These are phyloP conservation scores for Martiniozyma asiatica DNA, from an alignment of 1,139 yeast species.

Conservation along the genomic window DNA sequence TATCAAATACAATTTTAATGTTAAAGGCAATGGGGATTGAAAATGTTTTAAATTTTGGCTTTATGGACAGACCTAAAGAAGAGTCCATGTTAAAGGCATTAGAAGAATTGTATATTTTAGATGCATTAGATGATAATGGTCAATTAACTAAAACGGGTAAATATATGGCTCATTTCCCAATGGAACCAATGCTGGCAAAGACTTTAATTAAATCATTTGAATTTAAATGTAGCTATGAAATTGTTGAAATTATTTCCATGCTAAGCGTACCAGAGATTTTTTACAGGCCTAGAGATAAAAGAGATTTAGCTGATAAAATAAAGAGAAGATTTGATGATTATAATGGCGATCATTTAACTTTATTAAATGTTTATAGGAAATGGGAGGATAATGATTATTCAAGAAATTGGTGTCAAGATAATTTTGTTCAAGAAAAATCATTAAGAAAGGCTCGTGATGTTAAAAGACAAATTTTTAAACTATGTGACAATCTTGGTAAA, in stretches of 20 bases:
- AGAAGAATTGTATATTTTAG: constrained; percentile 70
- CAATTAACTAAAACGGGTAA: constrained; percentile 62
- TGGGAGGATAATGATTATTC: constrained; percentile 61
- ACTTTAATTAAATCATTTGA: constrained; percentile 67
- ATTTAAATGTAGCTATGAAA: constrained; percentile 69
- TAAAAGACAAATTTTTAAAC: constrained; percentile 51
- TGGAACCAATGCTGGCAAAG: constrained; percentile 87
- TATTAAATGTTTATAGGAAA: constrained; percentile 65
- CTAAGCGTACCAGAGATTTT: constrained; percentile 79
- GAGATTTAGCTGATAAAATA: constrained; percentile 60
- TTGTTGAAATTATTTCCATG: constrained; percentile 82
- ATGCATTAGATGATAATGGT: constrained; percentile 77
- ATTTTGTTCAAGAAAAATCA: constrained; percentile 73
- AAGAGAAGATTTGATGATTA: constrained; percentile 77
- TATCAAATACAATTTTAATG: constrained; percentile 76
- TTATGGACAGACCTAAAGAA: constrained; percentile 90
- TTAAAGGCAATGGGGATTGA: constrained; percentile 92
- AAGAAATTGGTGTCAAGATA: constrained; percentile 69
- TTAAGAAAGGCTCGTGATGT: constrained; percentile 72
- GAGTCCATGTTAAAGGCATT: constrained; percentile 67
- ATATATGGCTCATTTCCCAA: constrained; percentile 86
- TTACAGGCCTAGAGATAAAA: constrained; percentile 73
- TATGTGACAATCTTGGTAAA: constrained; percentile 42
- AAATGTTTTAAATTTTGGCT: constrained; percentile 68
- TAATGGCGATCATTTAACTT: constrained; percentile 88